Evolutionary conservation across 116 monocot species (phyloP), one percentile per base, ranked within the genome.

Genomic region (Iris pallida): DNA sequence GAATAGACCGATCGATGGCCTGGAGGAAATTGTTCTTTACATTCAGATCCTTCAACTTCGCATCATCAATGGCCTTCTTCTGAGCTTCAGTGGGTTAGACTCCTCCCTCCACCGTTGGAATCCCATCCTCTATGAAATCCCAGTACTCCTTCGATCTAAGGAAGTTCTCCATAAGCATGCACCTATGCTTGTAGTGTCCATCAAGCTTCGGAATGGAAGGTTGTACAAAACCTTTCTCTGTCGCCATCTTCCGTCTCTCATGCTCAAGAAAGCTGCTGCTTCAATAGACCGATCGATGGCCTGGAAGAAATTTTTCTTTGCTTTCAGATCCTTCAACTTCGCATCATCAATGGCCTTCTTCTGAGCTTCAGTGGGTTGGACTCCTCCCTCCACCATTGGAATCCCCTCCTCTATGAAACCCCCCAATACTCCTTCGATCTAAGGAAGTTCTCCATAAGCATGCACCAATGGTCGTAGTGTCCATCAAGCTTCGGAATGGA

Each of bases 141-240:
- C 6, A 58, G 19, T 58, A 58, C 57, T 58, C 57, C 57, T 58
- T 58, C 19, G 4, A 16, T 19, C 16, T 10, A 10, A 58, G 17
- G 57, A 58, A 58, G 57, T 58, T 58, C 16, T 58, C 57, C 57
- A 58, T 58, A 7, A 58, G 57, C 16, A 58, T 14, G 16, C 3
- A 1, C 7, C 7, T 1, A 19, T 58, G 57, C 8, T 58, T 16
- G 4, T 58, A 58, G 16, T 58, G 2, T 7, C 57, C 57, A 58
- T 58, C 57, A 16, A 1, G 17, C 19, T 58, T 58, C 17, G 57
- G 6, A 7, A 58, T 7, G 0, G 57, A 15, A 58, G 6, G 57
- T 19, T 58, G 6, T 16, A 58, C 6, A 19, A 7, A 58, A 12
- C 53, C 17, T n/a, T 16, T 30, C 3, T 30, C 3, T 30, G 30